Base-by-base conservation (phyloP, 2,329 filamentous ascomycete genomes). In the Ceratocystis albifundus region DNA sequence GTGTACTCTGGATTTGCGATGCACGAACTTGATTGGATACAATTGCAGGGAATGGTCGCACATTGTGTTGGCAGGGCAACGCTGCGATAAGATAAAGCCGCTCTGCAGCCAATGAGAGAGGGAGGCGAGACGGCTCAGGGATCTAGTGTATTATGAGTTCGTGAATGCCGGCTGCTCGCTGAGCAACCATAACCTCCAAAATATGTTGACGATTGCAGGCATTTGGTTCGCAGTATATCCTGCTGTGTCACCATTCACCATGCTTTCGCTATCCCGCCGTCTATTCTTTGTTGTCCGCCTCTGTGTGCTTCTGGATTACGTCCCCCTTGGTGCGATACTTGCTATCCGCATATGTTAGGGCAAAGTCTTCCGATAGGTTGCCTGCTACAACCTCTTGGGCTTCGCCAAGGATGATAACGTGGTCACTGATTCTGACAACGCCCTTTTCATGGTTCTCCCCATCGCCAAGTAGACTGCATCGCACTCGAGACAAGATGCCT, bases 361-460 rank as follows among this genome's bases (percentile, higher is more conserved):
- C 79, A 71, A 80, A 80, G 2, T 72, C 72, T n/a, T 74, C 72
- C 28, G 68, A 71, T 25, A 71, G 70, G 15, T 69, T 70, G 2
- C 72, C 75, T 25, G 74, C 73, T 6, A 77, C 68, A 66, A 81
- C 78, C 65, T 79, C 78, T 46, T 77, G 67, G 57, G 82, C 80
- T 72, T 82, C 79, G 3, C 78, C 80, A 1, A 82, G 74, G 4
- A 82, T 79, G 68, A 82, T 78, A 8, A 80, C 77, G 72, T 82
- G 80, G 66, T 82, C 80, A 53, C 78, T 73, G 7, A 82, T 79
- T 53, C 71, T 73, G n/a, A 82, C 70, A 15, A 82, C 69, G 0
- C 80, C 80, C 6, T 71, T 64, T 10, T 66, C 65, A 30, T 67
- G 44, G 25, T 62, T 67, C 0, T 77, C 73, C 53, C 75, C 74